Base-by-base conservation (phyloP, 192 early-diverging fungal species). In the Coemansia sp. region DNA sequence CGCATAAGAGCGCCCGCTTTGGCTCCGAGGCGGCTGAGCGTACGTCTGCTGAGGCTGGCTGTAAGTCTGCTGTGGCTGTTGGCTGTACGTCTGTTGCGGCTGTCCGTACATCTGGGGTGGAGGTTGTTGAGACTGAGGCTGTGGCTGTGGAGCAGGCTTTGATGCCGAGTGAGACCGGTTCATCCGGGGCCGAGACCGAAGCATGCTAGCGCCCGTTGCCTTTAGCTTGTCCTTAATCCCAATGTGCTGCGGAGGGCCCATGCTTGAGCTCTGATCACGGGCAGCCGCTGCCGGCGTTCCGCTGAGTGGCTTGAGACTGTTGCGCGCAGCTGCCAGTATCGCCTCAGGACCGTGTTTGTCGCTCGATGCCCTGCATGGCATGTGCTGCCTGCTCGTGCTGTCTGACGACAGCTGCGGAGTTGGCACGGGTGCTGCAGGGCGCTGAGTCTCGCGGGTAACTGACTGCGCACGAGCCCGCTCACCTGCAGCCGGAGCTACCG, bases 211-310 rank as follows among this genome's bases (percentile, higher is more conserved):
- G 43, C 76, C 76, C 0, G 71, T 79, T 3, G 71, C 60, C 61
- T 79, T 73, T 4, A 79, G 71, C 39, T 64, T 72, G 7, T 79
- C 76, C 61, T 79, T 79, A 39, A 79, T 29, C 7, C 76, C 76
- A 21, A 53, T 57, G 8, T 62, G 66, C 10, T 59, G 63, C 55
- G 35, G 37, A 0, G 57, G 61, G 0, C 43, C 51, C 17, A 48
- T 39, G 61, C 60, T 39, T 8, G 63, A 23, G 5, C 57, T 17
- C 17, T 48, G 59, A 29, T 62, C 64, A 55, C 62, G 37, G 19
- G 37, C 21, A 10, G 11, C n/a, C 9, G 7, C 37, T 3, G 54
- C 48, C 1, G 62, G 43, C 11, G 60, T 50, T 6, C 47, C 41
- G 29, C 27, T 57, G n/a, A 68, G 52, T 2, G 74, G 48, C 64